A percentile compares a stretch with the other conserved stretches of the same genome.
phyloP scores from a whole-genome alignment of 306 rosid species.

The Prunus campanulata region DNA sequence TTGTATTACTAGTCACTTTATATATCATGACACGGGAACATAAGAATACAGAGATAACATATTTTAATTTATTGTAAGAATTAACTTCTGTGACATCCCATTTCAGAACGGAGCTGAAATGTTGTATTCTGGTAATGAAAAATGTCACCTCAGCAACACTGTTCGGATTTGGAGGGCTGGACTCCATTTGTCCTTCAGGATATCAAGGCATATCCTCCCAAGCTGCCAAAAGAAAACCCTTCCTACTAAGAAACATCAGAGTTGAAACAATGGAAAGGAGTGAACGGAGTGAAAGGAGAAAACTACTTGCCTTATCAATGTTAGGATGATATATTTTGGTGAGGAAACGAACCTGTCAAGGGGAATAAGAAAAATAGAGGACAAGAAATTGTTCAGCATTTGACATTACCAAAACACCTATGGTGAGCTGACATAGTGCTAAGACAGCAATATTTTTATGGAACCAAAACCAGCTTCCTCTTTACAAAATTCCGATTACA shows the following conservation, averaged over 20 bases:
- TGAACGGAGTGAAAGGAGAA: constrained; percentile 10
- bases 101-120: too few species aligned
- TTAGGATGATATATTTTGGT: constrained; percentile 44
- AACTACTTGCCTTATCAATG: constrained; percentile 36
- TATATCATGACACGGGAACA: background rate
- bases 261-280: background rate
- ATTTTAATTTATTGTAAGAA: background rate
- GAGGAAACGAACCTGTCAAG: constrained; percentile 34
- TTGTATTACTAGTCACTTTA: background rate
- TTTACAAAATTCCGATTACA: background rate
- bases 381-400: background rate
- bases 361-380: background rate
- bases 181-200: constrained; percentile 38
- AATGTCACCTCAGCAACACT: constrained; percentile 31
- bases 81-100: background rate
- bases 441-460: background rate
- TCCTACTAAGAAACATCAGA: background rate
- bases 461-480: background rate
- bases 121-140: background rate
- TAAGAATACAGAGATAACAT: background rate
- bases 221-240: constrained; percentile 21
- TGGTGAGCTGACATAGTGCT: background rate
- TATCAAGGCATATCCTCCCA: constrained; percentile 38
- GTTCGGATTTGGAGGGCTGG: constrained; percentile 41
- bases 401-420: background rate